Percentiles rank a stretch among this genome's conserved stretches.
Conservation (phyloP, 352 stramenopile species). For the Phytophthora cactorum region DNA sequence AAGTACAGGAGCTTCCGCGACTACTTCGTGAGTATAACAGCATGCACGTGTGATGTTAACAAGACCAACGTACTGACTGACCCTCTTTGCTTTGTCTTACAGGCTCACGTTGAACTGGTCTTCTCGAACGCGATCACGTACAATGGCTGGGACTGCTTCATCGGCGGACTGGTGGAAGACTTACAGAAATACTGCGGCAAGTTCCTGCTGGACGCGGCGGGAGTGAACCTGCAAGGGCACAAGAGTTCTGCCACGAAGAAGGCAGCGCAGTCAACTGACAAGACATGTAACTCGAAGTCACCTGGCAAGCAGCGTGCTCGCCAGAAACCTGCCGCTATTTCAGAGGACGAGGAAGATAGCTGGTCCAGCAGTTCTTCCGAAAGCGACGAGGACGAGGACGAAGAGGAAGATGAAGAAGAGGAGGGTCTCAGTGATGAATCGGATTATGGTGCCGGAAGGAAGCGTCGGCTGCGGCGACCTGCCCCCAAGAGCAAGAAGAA, state of each 20-base stretch:
- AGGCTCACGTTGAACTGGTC: constrained; percentile 78
- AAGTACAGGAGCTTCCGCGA: constrained; percentile 72
- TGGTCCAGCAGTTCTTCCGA: constrained; percentile 53
- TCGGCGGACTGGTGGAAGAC: constrained; percentile 67
- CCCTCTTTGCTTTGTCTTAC: neutral
- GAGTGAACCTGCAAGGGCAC: constrained; percentile 37
- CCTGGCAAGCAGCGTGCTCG: constrained; percentile 43
- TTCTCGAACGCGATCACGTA: constrained; percentile 86
- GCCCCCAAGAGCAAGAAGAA: constrained; percentile 35
- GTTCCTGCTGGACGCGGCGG: constrained; percentile 73
- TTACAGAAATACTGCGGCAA: constrained; percentile 78
- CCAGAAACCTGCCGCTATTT: constrained; percentile 29
- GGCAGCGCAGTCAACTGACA: neutral
- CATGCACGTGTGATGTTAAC: neutral
- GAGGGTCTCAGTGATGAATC: constrained; percentile 49
- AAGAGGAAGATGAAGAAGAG: constrained; percentile 68
- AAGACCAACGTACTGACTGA: constrained; percentile 9
- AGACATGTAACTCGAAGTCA: constrained; percentile 6
- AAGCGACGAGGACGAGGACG: constrained; percentile 67
- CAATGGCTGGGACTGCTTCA: constrained; percentile 69
- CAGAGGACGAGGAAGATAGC: constrained; percentile 61
- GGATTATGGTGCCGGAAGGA: constrained; percentile 47
- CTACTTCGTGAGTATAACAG: constrained; percentile 75
- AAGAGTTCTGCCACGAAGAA: constrained; percentile 31
- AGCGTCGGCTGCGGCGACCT: constrained; percentile 41